Evolutionary conservation across 2,329 filamentous ascomycete species (phyloP).

Genomic region (Nemania sp.): DNA sequence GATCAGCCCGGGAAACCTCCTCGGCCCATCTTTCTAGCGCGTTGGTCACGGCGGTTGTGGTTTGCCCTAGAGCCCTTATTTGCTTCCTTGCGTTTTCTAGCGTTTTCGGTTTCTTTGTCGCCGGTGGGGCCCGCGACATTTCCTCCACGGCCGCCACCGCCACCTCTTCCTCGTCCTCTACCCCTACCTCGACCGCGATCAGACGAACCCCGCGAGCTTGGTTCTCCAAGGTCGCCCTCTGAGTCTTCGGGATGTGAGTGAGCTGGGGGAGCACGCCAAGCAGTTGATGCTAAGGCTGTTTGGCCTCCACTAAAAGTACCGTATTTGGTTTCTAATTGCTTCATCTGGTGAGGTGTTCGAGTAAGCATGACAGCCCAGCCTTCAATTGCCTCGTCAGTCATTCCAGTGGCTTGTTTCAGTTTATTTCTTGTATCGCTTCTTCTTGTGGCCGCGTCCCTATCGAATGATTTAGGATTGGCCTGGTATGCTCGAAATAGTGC

Average conservation of each 20-base stretch:
- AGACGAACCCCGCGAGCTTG: slow-evolving; percentile 59
- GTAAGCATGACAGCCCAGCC: slow-evolving; percentile 91
- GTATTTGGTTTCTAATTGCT: slow-evolving; percentile 77
- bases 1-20: slow-evolving; percentile 55
- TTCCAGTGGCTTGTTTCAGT: slow-evolving; percentile 80
- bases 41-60: slow-evolving; percentile 82
- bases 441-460: slow-evolving; percentile 76
- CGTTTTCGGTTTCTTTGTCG: slow-evolving; percentile 77
- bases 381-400: slow-evolving; percentile 95
- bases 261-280: slow-evolving; percentile 69
- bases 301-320: slow-evolving; percentile 75
- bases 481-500: slow-evolving; percentile 79
- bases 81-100: slow-evolving; percentile 81
- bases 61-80: slow-evolving; percentile 86
- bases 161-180: slow-evolving; percentile 61
- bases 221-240: slow-evolving; percentile 58
- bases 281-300: slow-evolving; percentile 70
- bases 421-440: slow-evolving; percentile 70
- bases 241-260: slow-evolving; percentile 69
- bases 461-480: slow-evolving; percentile 73
- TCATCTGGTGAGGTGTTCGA: slow-evolving; percentile 76
- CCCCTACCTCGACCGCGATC: slow-evolving; percentile 61
- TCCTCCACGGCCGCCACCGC: slow-evolving; percentile 65
- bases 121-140: slow-evolving; percentile 73
- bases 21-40: slow-evolving; percentile 74